Base-by-base conservation (phyloP, 345 rosid genomes). In the Cochlearia excelsa region DNA sequence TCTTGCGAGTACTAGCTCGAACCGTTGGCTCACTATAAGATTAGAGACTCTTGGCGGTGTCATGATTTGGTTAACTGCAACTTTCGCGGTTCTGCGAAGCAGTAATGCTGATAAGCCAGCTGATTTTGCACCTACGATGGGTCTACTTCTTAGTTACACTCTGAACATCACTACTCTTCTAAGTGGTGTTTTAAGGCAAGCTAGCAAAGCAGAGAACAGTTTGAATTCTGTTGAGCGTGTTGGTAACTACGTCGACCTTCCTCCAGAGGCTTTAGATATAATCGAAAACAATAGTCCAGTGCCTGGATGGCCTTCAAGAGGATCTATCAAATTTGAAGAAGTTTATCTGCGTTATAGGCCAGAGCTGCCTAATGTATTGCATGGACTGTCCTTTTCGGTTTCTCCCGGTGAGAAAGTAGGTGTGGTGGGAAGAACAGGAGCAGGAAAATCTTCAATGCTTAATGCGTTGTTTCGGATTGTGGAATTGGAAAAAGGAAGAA, bases 401-500 rank as follows among this genome's bases (percentile, higher is more conserved):
- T 74, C 84, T 47, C 85, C 97, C 1, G 73, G 81, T 72, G 90
- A 87, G 80, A 89, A 85, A 78, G 71, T 87, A 59, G 97, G 99
- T 42, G 84, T 93, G 38, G 99, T 89, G 48, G 97, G 99, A 75
- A 87, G 99, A 84, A 89, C 95, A 51, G 99, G 99, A 44, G 95
- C 94, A 1, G 97, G 97, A 38, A 93, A 93, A 71, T 89, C 97
- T 59, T 89, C 97, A 61, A 81, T 93, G 97, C 75, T 89, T 41
- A 93, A 89, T 80, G 95, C 97, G 50, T 77, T 89, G 54, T 89
- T 83, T 68, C 85, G 95, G 72, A 85, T 89, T 58, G 94, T 89
- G 41, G 95, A 93, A 74, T 41, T 89, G 34, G 85, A 89, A 72
- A 85, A 75, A 11, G 97, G 99, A 74, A 80, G 84, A 68, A 80